Evolutionary conservation across 306 rosid species (phyloP).

Genomic region (Alnus glutinosa): DNA sequence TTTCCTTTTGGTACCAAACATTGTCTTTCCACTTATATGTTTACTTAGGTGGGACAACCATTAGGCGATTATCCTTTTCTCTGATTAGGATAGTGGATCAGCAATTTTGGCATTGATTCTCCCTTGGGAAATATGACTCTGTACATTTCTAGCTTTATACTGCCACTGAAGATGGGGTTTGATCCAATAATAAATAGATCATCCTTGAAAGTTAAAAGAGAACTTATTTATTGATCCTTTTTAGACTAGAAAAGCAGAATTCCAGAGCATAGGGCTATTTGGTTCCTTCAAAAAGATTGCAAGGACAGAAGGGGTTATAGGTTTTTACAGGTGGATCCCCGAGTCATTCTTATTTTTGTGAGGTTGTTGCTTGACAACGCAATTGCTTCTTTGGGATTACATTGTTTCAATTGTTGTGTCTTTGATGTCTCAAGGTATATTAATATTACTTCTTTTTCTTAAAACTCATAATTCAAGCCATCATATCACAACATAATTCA

Average conservation of each 20-base stretch:
- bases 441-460: too few species aligned
- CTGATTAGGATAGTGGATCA: not conserved
- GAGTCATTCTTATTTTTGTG: constrained; percentile 8
- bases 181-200: not conserved
- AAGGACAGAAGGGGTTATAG: constrained; percentile 72
- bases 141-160: not conserved
- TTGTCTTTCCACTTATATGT: not conserved
- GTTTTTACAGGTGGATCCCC: constrained; percentile 72
- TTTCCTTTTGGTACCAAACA: not conserved
- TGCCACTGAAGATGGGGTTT: constrained; percentile 2
- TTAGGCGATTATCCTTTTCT: not conserved
- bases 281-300: constrained; percentile 69
- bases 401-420: too few species aligned
- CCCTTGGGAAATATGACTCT: constrained; percentile 2
- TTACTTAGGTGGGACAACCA: not conserved
- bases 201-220: not conserved
- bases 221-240: constrained; percentile 18
- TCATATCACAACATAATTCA: too few species aligned
- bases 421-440: too few species aligned
- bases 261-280: constrained; percentile 62
- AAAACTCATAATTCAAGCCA: too few species aligned
- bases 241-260: constrained; percentile 86
- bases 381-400: too few species aligned
- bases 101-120: not conserved
- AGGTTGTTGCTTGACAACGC: not conserved